These are phyloP conservation scores for Aureococcus anophagefferens DNA, from an alignment of 108 stramenopile genomes.

Conservation along the genomic window DNA sequence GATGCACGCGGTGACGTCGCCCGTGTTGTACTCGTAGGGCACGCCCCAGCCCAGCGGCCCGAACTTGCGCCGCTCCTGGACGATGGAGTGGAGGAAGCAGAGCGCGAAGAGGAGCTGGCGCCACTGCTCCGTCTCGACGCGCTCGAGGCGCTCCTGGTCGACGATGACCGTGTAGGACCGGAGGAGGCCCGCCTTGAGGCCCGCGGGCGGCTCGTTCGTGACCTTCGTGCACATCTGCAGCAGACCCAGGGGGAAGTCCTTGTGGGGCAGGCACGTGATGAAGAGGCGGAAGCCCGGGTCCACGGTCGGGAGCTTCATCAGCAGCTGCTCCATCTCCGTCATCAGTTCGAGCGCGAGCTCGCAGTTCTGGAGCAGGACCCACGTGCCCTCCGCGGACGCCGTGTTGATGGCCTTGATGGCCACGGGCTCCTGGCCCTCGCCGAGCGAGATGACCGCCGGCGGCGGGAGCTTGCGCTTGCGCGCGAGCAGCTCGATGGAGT, in stretches of 20 bases:
- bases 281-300: conserved; percentile 78
- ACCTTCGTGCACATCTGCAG: conserved; percentile 88
- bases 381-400: conserved; percentile 73
- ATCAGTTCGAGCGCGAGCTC: conserved; percentile 73
- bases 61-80: conserved; percentile 84
- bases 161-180: conserved; percentile 78
- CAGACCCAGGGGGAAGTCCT: conserved; percentile 74
- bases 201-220: conserved; percentile 78
- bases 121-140: conserved; percentile 79
- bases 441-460: conserved; percentile 71
- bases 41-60: conserved; percentile 82
- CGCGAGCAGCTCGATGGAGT: conserved; percentile 67
- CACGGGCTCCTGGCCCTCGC: conserved; percentile 85
- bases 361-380: conserved; percentile 84
- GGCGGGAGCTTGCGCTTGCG: conserved; percentile 73
- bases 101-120: conserved; percentile 70
- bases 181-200: conserved; percentile 70
- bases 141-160: conserved; percentile 78
- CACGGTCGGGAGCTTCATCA: conserved; percentile 52
- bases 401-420: conserved; percentile 74
- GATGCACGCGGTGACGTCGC: conserved; percentile 76
- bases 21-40: conserved; percentile 83
- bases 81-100: conserved; percentile 76
- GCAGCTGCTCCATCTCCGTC: conserved; percentile 64
- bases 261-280: conserved; percentile 74